Base-by-base conservation (phyloP, 2,329 filamentous ascomycete species). In the Ascochyta clinopodiicola region DNA sequence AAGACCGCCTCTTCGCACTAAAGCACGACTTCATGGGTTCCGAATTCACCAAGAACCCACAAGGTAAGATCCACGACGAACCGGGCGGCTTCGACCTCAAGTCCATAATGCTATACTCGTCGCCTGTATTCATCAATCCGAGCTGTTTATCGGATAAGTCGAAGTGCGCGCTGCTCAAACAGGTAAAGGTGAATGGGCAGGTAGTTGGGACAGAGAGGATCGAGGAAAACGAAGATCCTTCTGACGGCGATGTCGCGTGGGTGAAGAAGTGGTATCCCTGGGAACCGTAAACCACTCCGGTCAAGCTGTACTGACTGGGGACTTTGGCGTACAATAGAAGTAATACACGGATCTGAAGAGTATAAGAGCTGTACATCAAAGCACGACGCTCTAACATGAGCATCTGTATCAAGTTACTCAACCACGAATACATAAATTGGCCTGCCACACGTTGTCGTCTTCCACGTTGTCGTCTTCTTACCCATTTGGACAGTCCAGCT, bases 21-120 rank as follows among this genome's bases (percentile, higher is more conserved):
- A 44, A 50, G 32, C 19, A 50, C 24, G 13, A n/a, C 4, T 44
- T 50, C 32, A 24, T 29, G 6, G 47, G 39, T 22, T 10, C 22
- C 1, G 29, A 50, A 24, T 50, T 37, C 25, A 32, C 32, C 10
- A 44, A 44, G 32, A 43, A 50, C 10, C 19, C 27, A 7, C 15
- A 8, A 4, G 47, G 29, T 1, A 36, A 36, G 35, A 36, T 39
- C 12, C 32, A 19, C 22, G 46, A 54, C 21, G 50, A 52, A 10
- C 21, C 45, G 12, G 42, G 42, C 8, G 56, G 43, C 4, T 54
- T 58, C 15, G 56, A 58, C 31, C 10, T 55, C 22, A 25, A 48
- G 6, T 51, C 46, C 12, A 54, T 55, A 34, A 58, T 58, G 51
- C 10, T 58, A 9, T 44, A 48, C 25, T 17, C 17, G 17, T 17